A percentile compares a stretch with the other conserved stretches of the same genome.
These are phyloP conservation scores for Myxozyma udenii DNA, from an alignment of 805 yeast genomes.

Conservation along the genomic window DNA sequence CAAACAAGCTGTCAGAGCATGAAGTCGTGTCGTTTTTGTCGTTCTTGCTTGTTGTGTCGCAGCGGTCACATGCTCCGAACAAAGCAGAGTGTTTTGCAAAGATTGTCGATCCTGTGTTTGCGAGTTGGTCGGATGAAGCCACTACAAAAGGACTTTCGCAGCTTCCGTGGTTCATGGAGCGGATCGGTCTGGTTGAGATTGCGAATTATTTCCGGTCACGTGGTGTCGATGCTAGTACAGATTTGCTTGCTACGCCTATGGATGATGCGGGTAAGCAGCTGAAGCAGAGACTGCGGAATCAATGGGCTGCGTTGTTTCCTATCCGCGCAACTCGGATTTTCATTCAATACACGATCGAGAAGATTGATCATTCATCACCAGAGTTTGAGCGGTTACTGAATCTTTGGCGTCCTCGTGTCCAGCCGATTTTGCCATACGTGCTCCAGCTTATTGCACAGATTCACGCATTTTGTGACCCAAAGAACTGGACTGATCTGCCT, in stretches of 20 bases:
- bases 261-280: conserved; percentile 81
- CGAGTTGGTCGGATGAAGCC: conserved; percentile 88
- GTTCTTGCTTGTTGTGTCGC: conserved; percentile 85
- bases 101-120: conserved; percentile 89
- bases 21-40: conserved; percentile 93
- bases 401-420: conserved; percentile 90
- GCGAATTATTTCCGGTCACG: conserved; percentile 85
- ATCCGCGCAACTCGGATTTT: conserved; percentile 92
- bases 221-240: conserved; percentile 72
- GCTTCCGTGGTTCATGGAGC: conserved; percentile 96
- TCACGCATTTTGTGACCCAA: conserved; percentile 91
- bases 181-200: conserved; percentile 89
- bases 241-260: conserved; percentile 74
- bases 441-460: conserved; percentile 83
- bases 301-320: conserved; percentile 93
- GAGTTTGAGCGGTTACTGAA: conserved; percentile 67
- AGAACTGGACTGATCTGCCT: conserved; percentile 84
- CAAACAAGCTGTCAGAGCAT: conserved; percentile 75
- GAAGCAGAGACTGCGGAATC: conserved; percentile 75
- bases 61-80: conserved; percentile 61
- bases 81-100: conserved; percentile 75
- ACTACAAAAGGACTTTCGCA: conserved; percentile 87
- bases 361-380: conserved; percentile 71
- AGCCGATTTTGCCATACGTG: conserved; percentile 87
- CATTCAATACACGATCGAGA: conserved; percentile 92